Base-by-base conservation (phyloP, 495 filamentous ascomycete species). In the Lentithecium fluviatile region DNA sequence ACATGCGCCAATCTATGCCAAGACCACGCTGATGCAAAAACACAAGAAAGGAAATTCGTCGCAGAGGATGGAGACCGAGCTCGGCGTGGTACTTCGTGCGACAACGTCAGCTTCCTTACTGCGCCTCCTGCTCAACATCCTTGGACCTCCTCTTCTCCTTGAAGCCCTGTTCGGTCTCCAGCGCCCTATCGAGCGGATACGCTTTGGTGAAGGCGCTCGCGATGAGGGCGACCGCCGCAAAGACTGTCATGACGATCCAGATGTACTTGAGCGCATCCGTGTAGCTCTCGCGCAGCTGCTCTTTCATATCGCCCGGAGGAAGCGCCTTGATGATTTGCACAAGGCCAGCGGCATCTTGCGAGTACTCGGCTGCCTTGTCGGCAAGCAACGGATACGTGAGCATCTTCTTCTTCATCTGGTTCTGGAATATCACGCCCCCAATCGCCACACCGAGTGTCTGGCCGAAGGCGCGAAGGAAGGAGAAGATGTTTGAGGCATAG, bases 371-470 rank as follows among this genome's bases (percentile, higher is more conserved):
- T 40, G 53, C 72, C 43, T 58, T 65, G 24, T 58, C 51, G 2
- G 70, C 72, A 15, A 74, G 60, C 15, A 65, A 56, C 10, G 74
- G 69, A 43, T 64, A 71, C 17, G 51, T 51, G 13, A 65, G 47
- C 8, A 83, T 71, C 65, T 80, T 77, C 45, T 67, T 61, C 52
- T 71, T 73, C 71, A 82, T 79, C 54, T 77, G 69, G 58, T 83
- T 86, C 62, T 87, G 79, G 62, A 88, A 82, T 6, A 84, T 74
- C 4, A 79, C 76, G 13, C 82, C 83, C 11, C 82, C 80, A 23
- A 87, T 74, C 13, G 83, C 84, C 12, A 88, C 77, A 6, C 85
- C 85, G 21, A 86, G 61, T 13, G 82, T 80, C 79, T 86, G 85
- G 13, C 85, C 86, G 69, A 84, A 76, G 0, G 79, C 77, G 1